Conservation (phyloP, 768 basidiomycete species). For the Pholiota conissans region DNA sequence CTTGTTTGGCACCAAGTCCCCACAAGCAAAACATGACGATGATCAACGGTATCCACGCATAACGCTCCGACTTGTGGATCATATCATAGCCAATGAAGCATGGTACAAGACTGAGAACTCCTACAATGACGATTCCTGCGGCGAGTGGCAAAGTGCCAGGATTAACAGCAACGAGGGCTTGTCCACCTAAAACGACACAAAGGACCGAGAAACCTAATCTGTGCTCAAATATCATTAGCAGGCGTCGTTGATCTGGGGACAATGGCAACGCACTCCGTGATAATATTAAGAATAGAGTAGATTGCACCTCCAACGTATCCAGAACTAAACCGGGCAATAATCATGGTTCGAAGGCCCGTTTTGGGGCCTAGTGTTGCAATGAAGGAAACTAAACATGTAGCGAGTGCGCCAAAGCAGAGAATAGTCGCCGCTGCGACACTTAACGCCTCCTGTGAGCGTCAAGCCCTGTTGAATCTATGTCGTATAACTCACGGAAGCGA, state of each 20-base stretch:
- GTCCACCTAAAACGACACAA: slow-evolving; percentile 17
- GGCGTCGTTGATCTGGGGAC: background rate
- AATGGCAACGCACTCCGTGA: slow-evolving; percentile 11
- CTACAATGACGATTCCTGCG: slow-evolving; percentile 13
- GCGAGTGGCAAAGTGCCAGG: slow-evolving; percentile 15
- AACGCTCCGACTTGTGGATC: slow-evolving; percentile 16
- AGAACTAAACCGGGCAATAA: slow-evolving; percentile 18
- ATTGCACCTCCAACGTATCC: slow-evolving; percentile 18
- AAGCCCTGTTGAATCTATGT: background rate
- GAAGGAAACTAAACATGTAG: slow-evolving; percentile 13
- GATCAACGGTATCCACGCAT: slow-evolving; percentile 15
- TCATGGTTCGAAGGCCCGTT: slow-evolving; percentile 18
- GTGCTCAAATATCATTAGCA: background rate
- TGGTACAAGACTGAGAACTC: slow-evolving; percentile 17
- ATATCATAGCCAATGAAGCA: slow-evolving; percentile 19
- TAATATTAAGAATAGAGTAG: slow-evolving; percentile 18
- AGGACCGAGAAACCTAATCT: slow-evolving; percentile 17
- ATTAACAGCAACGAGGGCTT: slow-evolving; percentile 15
- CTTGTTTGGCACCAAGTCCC: slow-evolving; percentile 15
- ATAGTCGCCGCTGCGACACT: slow-evolving; percentile 16
- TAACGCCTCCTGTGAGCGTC: too few relatives aligned
- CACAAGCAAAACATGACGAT: slow-evolving; percentile 16
- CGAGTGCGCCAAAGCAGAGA: slow-evolving; percentile 17
- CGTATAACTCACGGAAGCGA: slow-evolving; percentile 14
- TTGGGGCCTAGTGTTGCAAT: slow-evolving; percentile 16